Evolutionary conservation across 441 rosid species (phyloP), one percentile per base, ranked within the genome.

Genomic region (Erodium trifolium): DNA sequence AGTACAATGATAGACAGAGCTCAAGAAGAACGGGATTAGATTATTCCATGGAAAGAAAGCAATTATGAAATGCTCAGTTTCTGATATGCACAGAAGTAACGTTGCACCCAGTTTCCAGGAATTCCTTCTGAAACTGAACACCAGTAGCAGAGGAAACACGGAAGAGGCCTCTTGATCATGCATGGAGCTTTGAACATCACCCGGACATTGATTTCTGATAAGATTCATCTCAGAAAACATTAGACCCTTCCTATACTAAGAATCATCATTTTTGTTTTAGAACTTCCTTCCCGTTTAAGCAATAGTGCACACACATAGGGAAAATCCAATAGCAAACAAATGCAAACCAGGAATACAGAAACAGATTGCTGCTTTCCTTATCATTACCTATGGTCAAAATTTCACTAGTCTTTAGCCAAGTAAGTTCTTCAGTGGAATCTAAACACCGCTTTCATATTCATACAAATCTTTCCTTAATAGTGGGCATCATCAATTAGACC

Each of bases 221-320:
- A 47, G 53, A 12, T 1, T 12, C 53, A 47, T n/a, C 53, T n/a
- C 63, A 59, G 13, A 9, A 59, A 59, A 18, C 63, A 59, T 19
- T 18, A 8, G 63, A 19, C 23, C 63, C 31, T 57, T 57, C 63
- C 63, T 57, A 18, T 57, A 57, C 18, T 59, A 59, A 11, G 13
- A 18, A 59, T 19, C 19, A 18, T 6, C 8, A 7, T 6, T 59
- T 19, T 59, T 19, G 9, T 7, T 59, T 59, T 59, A 9, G 10
- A 57, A 45, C 9, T 43, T 57, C 63, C 63, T 59, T 59, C 63
- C 9, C 9, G 63, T 10, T 59, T 59, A 18, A 59, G 63, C 13
- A 59, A 10, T 59, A 47, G 41, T 37, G 41, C 63, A 59, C 31
- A 19, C 12, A 19, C 6, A 59, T 23, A 59, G 29, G 63, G 31